A percentile compares a stretch with the other conserved stretches of the same genome.
Evolutionary conservation across 2,329 filamentous ascomycete genomes (phyloP).

Genomic region (Pezicula neosporulosa): DNA sequence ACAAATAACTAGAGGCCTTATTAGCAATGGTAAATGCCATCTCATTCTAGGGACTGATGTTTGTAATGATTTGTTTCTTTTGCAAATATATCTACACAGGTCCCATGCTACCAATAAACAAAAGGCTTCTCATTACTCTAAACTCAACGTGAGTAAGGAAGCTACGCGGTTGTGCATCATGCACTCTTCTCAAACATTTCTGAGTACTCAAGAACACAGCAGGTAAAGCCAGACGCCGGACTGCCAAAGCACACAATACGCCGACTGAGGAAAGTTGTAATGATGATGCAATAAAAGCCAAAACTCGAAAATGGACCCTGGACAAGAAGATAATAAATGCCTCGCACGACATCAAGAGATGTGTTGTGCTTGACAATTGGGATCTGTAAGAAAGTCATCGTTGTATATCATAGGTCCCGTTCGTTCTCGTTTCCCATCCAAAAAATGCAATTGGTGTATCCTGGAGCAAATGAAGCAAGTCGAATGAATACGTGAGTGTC

Average conservation of each 20-base stretch:
- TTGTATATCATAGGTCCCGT: slow-evolving; percentile 7
- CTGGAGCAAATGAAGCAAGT: slow-evolving; percentile 23
- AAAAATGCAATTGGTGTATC: slow-evolving; percentile 25
- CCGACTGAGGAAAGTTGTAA: background rate
- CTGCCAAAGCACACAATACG: background rate
- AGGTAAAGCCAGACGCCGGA: background rate
- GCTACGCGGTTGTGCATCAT: background rate
- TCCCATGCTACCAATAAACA: background rate
- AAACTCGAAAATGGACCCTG: slow-evolving; percentile 1
- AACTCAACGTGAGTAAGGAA: background rate
- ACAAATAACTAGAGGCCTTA: too few species aligned
- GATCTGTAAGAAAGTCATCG: background rate
- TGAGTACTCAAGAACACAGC: background rate
- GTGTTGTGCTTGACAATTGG: background rate
- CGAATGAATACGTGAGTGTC: slow-evolving; percentile 18
- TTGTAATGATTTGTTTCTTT: background rate
- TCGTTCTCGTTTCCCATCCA: slow-evolving; percentile 28
- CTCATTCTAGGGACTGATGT: background rate
- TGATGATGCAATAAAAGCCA: background rate
- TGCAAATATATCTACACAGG: slow-evolving; percentile 19
- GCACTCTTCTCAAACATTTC: background rate
- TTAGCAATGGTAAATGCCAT: too few species aligned
- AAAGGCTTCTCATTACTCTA: background rate
- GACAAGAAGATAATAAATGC: background rate
- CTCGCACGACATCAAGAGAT: background rate